Conservation (phyloP, 495 filamentous ascomycete species). For the Hyaloscypha finlandica region DNA sequence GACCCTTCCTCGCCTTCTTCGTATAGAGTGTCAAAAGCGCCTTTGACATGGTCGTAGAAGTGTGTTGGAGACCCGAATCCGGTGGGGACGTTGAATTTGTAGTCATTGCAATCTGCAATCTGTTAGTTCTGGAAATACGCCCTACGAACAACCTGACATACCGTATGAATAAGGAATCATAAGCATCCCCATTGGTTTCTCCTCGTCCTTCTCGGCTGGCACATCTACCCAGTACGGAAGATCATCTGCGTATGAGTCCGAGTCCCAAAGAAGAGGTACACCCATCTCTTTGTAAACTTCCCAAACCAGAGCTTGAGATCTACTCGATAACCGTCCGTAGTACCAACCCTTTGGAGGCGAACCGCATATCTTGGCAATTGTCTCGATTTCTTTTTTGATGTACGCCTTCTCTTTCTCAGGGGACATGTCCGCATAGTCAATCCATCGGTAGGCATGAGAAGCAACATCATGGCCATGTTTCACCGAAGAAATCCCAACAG, state of each 20-base stretch:
- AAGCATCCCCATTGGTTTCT: constrained; percentile 39
- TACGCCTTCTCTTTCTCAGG: constrained; percentile 43
- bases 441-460: constrained; percentile 42
- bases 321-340: constrained; percentile 39
- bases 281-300: constrained; percentile 43
- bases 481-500: constrained; percentile 35
- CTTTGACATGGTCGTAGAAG: constrained; percentile 40
- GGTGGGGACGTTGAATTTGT: constrained; percentile 42
- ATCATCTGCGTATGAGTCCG: constrained; percentile 44
- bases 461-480: constrained; percentile 44
- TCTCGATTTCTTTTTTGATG: constrained; percentile 39
- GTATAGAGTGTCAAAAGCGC: constrained; percentile 44
- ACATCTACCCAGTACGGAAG: constrained; percentile 47
- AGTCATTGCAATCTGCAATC: constrained; percentile 41
- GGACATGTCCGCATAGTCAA: constrained; percentile 39
- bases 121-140: not conserved
- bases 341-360: constrained; percentile 42
- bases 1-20: constrained; percentile 42
- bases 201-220: constrained; percentile 37
- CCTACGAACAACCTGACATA: not conserved
- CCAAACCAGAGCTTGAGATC: constrained; percentile 37
- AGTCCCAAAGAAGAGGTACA: constrained; percentile 37
- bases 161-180: constrained; percentile 43
- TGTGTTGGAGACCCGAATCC: constrained; percentile 38
- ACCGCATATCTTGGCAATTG: constrained; percentile 38